Evolutionary conservation across 208 protist species (phyloP).

Genomic region (Leishmania braziliensis): DNA sequence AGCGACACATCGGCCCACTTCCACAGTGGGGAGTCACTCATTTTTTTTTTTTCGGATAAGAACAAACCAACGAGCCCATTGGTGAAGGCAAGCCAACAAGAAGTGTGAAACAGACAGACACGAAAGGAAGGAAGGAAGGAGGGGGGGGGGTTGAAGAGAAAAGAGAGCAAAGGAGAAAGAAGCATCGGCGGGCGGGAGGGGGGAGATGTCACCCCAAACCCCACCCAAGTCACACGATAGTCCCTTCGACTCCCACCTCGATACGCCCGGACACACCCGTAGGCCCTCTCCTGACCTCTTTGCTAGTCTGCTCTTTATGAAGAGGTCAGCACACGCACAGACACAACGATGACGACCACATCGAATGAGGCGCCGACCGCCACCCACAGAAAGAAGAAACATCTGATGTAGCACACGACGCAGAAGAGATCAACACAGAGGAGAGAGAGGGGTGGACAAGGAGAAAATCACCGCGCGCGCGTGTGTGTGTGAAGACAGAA

Average conservation of each 20-base stretch:
- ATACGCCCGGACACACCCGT: not conserved
- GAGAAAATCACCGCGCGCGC: too few relatives aligned
- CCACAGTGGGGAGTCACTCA: not conserved
- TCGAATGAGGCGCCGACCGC: not conserved
- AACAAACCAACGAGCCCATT: too few relatives aligned
- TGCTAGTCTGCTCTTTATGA: not conserved
- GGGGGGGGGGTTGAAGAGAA: not conserved
- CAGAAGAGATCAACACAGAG: not conserved
- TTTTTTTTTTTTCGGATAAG: not conserved
- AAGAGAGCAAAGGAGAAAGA: not conserved
- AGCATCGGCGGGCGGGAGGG: not conserved
- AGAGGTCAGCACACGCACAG: not conserved
- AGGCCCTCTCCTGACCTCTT: not conserved
- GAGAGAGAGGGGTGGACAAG: too few relatives aligned
- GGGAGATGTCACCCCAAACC: not conserved
- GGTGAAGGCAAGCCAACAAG: not conserved
- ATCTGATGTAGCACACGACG: not conserved
- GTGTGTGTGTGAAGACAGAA: not conserved
- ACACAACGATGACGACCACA: not conserved
- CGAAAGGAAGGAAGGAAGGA: not conserved
- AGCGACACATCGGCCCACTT: too few relatives aligned
- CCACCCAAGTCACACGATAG: not conserved
- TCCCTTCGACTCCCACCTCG: not conserved
- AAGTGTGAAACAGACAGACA: not conserved
- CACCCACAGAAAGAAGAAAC: not conserved